Conservation (phyloP, 1,284 basidiomycete genomes). For the Acaromyces ingoldii region DNA sequence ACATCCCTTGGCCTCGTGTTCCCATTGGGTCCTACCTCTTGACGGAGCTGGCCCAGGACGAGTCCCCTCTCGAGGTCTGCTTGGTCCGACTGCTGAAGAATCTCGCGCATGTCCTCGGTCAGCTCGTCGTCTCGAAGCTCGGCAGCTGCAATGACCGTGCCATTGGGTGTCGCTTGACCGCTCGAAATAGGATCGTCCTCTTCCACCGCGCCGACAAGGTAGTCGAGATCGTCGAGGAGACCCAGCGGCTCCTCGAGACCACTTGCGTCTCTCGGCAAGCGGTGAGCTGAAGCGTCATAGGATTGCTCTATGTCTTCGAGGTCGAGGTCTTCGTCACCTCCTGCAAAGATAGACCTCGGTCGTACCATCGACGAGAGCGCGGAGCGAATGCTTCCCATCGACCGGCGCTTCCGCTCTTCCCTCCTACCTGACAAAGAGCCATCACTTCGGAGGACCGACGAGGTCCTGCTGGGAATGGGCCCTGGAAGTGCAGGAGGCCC, state of each 20-base stretch:
- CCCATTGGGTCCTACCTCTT: neutral
- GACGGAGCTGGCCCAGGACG: slow-evolving; percentile 9
- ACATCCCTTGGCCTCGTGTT: slow-evolving; percentile 4
- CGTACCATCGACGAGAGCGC: neutral
- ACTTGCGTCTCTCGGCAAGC: too few relatives aligned
- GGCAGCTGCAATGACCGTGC: neutral
- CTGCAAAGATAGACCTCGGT: neutral
- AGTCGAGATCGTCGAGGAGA: slow-evolving; percentile 29
- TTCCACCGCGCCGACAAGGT: slow-evolving; percentile 27
- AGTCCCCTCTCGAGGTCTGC: slow-evolving; percentile 22
- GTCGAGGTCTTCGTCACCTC: neutral
- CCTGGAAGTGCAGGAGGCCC: slow-evolving; percentile 1
- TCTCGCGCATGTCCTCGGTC: slow-evolving; percentile 20
- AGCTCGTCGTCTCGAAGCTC: slow-evolving; percentile 11
- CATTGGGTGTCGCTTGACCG: neutral
- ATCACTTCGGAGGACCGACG: neutral
- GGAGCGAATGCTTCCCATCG: neutral
- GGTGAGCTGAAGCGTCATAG: too few relatives aligned
- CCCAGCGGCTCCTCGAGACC: slow-evolving; percentile 14
- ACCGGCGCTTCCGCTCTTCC: neutral
- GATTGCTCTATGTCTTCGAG: neutral
- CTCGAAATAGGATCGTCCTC: slow-evolving; percentile 31
- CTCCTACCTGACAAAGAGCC: neutral
- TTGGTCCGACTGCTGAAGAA: slow-evolving; percentile 16
- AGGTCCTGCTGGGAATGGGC: neutral